Base-by-base conservation (phyloP, 768 basidiomycete species). In the Ramaria sp. region DNA sequence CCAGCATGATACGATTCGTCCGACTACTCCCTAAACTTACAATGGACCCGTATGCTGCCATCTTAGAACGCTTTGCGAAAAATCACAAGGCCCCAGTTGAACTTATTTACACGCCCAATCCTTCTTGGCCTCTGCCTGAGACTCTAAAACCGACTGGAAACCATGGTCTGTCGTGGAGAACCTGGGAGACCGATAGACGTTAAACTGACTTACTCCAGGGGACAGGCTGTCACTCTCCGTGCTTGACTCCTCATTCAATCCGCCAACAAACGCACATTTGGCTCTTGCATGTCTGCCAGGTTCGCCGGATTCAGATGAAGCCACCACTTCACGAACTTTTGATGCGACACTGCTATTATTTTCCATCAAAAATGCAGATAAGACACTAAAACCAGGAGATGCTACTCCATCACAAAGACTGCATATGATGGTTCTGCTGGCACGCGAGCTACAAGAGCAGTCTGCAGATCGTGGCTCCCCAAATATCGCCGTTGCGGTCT, bases 201-300 rank as follows among this genome's bases (percentile, higher is more conserved):
- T 30, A 19, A 57, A 34, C 20, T 55, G 7, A 19, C 34, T 15
- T 31, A 13, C 41, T 51, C 33, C 22, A 48, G 39, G 47, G 37
- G 37, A 20, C n/a, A 17, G 17, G 20, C n/a, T 19, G 20, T n/a
- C 17, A 9, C 20, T 43, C 7, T 77, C 86, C 3, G 73, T 94
- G n/a, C 76, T 96, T 39, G 94, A 96, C 63, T 86, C 91, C 1
- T 93, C 91, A 1, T 97, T 90, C 72, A 95, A 97, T 64, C 93
- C 93, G 3, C 94, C 94, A 1, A 92, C 90, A 2, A 67, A 78
- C 22, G 90, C 93, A 0, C 93, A 97, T 68, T 75, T 86, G 53
- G 84, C 86, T 2, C 81, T 97, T 48, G 82, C 82, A 27, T 5
- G 61, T 41, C 13, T 55, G 13, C 48, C 60, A 15, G 39, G 27